phyloP scores from a whole-genome alignment of 345 rosid species.

The Gossypium turneri region DNA sequence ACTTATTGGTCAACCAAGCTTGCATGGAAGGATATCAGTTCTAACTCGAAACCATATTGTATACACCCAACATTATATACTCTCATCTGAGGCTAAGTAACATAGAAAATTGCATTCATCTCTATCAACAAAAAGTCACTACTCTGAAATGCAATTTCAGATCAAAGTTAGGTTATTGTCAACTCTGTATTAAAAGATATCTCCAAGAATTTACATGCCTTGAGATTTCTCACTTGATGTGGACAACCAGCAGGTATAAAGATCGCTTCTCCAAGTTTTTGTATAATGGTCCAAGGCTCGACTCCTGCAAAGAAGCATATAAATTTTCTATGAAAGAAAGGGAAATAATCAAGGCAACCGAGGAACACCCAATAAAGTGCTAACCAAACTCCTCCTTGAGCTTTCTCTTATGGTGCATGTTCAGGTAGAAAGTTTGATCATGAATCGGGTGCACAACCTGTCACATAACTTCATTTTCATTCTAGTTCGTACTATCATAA shows the following conservation, averaged over 20 bases:
- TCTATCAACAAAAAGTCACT: not conserved
- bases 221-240: conserved; percentile 64
- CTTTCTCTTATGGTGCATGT: conserved; percentile 50
- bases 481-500: not conserved
- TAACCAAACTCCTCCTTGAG: conserved; percentile 79
- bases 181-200: not conserved
- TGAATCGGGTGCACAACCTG: conserved; percentile 71
- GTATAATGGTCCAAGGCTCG: conserved; percentile 65
- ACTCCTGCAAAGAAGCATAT: conserved; percentile 30
- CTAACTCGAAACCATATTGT: too few relatives aligned
- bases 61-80: too few relatives aligned
- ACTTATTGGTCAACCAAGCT: not conserved
- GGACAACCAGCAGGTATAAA: conserved; percentile 76
- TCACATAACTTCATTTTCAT: not conserved
- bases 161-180: not conserved
- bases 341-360: not conserved
- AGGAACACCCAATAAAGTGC: not conserved
- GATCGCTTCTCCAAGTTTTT: conserved; percentile 61
- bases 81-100: too few relatives aligned
- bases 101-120: not conserved
- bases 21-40: too few relatives aligned
- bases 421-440: conserved; percentile 67
- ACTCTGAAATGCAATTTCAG: not conserved
- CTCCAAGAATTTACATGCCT: conserved; percentile 27
- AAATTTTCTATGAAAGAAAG: not conserved